Conservation (phyloP, 108 stramenopile species). For the Cylindrotheca fusiformis region DNA sequence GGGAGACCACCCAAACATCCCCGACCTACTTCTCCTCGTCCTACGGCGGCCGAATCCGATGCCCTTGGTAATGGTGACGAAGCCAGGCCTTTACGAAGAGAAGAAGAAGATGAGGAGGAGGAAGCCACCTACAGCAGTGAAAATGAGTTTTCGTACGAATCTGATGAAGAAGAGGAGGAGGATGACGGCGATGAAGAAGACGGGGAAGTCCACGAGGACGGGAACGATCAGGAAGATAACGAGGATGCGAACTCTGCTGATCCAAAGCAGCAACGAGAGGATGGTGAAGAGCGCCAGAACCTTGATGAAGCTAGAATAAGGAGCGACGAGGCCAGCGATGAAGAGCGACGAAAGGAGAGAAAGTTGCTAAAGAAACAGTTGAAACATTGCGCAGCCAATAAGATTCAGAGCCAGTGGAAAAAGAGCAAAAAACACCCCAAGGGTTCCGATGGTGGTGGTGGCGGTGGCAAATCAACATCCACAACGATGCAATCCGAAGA, state of each 20-base stretch:
- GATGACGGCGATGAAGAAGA: slow-evolving; percentile 29
- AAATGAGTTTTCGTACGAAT: slow-evolving; percentile 38
- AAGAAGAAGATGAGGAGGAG: slow-evolving; percentile 37
- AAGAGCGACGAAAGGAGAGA: slow-evolving; percentile 12
- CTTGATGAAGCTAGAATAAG: too few relatives aligned
- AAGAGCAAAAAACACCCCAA: slow-evolving; percentile 24
- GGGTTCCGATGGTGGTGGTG: too few relatives aligned
- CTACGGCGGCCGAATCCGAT: not conserved
- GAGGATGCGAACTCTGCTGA: not conserved
- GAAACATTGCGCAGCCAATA: slow-evolving; percentile 46
- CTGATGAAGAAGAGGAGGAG: slow-evolving; percentile 33
- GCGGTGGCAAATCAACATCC: not conserved
- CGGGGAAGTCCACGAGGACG: slow-evolving; percentile 22
- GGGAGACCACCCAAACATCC: slow-evolving; percentile 41
- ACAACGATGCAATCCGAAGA: not conserved
- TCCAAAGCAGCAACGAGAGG: slow-evolving; percentile 7
- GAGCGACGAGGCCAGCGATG: slow-evolving; percentile 4
- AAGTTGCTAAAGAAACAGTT: slow-evolving; percentile 24
- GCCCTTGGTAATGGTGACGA: slow-evolving; percentile 11
- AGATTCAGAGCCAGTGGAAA: slow-evolving; percentile 66
- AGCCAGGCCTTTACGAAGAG: slow-evolving; percentile 19
- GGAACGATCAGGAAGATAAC: slow-evolving; percentile 31
- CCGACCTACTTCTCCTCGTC: too few relatives aligned
- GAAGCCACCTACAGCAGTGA: slow-evolving; percentile 34
- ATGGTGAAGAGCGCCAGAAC: slow-evolving; percentile 6